phyloP scores from a whole-genome alignment of 768 basidiomycete genomes.

The Neoboletus subvelutipes region DNA sequence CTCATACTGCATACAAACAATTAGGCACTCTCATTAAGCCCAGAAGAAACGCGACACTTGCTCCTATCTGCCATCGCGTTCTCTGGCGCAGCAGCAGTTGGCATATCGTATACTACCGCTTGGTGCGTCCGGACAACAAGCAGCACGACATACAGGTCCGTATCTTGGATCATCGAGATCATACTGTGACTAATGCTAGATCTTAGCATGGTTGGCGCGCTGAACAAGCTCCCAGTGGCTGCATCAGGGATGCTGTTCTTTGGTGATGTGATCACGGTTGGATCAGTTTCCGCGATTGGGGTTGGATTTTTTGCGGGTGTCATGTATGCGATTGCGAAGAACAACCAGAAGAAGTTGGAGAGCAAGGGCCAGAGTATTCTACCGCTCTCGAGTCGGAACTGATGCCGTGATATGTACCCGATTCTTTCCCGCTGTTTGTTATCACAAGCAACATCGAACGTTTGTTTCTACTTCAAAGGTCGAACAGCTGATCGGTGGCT shows the following conservation, averaged over 20 bases:
- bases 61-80: constrained; percentile 88
- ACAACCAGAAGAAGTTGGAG: constrained; percentile 83
- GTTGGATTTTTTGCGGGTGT: constrained; percentile 92
- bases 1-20: neutral
- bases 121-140: constrained; percentile 97
- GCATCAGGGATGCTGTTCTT: constrained; percentile 99
- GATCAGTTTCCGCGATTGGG: constrained; percentile 83
- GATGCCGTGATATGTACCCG: constrained; percentile 17
- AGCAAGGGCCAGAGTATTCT: constrained; percentile 57
- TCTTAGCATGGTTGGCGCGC: constrained; percentile 88
- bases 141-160: constrained; percentile 96
- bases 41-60: constrained; percentile 71
- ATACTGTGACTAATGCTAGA: constrained; percentile 8
- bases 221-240: constrained; percentile 97
- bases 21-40: constrained; percentile 48
- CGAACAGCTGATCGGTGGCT: neutral
- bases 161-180: neutral
- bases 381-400: constrained; percentile 59
- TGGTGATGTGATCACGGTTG: constrained; percentile 83
- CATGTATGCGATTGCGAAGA: constrained; percentile 92
- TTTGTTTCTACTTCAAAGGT: neutral
- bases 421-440: neutral
- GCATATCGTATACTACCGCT: constrained; percentile 97
- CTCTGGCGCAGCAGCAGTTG: constrained; percentile 96
- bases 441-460: neutral